Evolutionary conservation across 2,329 filamentous ascomycete species (phyloP), one percentile per base, ranked within the genome.

Genomic region (Colletotrichum lini): DNA sequence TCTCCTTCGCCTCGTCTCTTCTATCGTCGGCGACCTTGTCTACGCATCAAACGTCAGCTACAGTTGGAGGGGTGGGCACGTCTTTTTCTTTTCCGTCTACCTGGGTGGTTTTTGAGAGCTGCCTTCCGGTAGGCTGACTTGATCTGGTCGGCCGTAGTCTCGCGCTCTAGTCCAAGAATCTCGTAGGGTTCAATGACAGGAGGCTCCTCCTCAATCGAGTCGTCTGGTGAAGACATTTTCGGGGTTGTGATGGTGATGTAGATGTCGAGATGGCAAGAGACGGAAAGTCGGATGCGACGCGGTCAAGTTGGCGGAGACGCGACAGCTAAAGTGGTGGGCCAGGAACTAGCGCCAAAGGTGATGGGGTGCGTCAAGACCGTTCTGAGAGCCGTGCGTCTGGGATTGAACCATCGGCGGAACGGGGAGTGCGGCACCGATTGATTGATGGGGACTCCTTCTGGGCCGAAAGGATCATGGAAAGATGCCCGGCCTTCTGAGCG

Each of bases 41-140:
- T 93, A 70, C 35, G 16, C 53, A 30, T 3, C 9, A 16, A 18
- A 18, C 15, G 35, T 65, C n/a, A 70, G 57, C 38, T 16, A 18
- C 12, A 15, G 8, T 10, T 8, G 30, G 50, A 26, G 3, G n/a
- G 5, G 58, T 40, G 30, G 35, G 40, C 59, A 21, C 6, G 16
- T 2, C 3, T 35, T 9, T 15, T 62, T 83, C 21, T 23, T 21
- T 15, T 62, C 83, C 21, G 18, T 21, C 76, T 88, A 96, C 93
- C 93, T 76, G 94, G 94, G 77, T 99, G 96, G 76, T 95, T 89
- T 80, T 91, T 95, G 70, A 99, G 86, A 4, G 96, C 96, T 61
- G 93, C 90, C 80, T 97, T 98, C 79, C 94, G 93, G 84, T 99
- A 99, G 21, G 96, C 94, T 21, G 90, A 91, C 80, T 97, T 98